These are phyloP conservation scores for Penicillium sp. DNA, from an alignment of 2,329 filamentous ascomycete genomes.

Conservation along the genomic window DNA sequence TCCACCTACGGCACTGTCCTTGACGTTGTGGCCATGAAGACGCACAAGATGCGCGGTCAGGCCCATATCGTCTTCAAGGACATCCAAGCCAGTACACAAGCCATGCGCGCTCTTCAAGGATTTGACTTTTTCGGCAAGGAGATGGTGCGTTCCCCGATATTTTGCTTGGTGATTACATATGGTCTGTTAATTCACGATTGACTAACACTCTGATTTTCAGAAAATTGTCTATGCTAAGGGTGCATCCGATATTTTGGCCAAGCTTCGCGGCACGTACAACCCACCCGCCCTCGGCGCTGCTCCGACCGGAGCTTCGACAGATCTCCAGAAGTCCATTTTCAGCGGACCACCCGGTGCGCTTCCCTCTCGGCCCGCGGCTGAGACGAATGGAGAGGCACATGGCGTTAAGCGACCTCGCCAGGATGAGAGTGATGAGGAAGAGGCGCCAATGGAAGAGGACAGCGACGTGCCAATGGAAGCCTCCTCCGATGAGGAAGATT, in stretches of 20 bases:
- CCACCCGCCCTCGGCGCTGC: conserved; percentile 61
- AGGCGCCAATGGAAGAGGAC: conserved; percentile 68
- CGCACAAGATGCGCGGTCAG: conserved; percentile 91
- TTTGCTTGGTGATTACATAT: background rate
- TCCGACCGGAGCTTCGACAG: conserved; percentile 69
- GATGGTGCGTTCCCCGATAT: conserved; percentile 66
- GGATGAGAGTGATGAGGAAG: conserved; percentile 62
- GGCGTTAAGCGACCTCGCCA: conserved; percentile 73
- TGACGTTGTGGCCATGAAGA: conserved; percentile 89
- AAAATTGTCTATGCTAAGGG: conserved; percentile 90
- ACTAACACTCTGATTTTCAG: conserved; percentile 53
- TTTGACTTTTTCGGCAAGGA: conserved; percentile 83
- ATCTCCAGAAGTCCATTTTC: conserved; percentile 81
- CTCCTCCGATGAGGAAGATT: conserved; percentile 77
- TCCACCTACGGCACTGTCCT: conserved; percentile 91
- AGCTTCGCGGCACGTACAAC: conserved; percentile 89
- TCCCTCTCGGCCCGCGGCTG: conserved; percentile 58
- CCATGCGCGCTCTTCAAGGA: conserved; percentile 86
- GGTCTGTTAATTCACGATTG: background rate
- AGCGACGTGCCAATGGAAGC: conserved; percentile 73
- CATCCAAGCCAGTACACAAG: conserved; percentile 88
- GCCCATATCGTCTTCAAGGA: conserved; percentile 92
- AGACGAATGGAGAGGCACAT: conserved; percentile 57
- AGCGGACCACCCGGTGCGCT: conserved; percentile 61
- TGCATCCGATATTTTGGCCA: conserved; percentile 85